These are phyloP conservation scores for Penicillium argentinense DNA, from an alignment of 495 filamentous ascomycete species.

Conservation along the genomic window DNA sequence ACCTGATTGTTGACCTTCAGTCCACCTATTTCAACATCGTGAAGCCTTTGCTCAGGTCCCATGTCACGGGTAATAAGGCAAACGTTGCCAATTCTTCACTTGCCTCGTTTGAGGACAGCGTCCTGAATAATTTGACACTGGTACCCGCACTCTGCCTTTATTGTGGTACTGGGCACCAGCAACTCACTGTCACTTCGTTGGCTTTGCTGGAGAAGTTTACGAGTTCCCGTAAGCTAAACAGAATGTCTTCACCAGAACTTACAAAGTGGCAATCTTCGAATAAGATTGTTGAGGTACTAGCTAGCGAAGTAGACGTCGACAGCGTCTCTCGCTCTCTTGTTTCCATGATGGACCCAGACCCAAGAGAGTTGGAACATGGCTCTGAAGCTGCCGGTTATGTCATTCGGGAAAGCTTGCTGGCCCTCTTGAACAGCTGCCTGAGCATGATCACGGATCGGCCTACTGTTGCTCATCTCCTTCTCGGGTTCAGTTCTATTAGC, in stretches of 20 bases:
- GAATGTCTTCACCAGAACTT: conserved; percentile 44
- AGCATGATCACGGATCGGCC: conserved; percentile 66
- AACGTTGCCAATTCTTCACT: conserved; percentile 70
- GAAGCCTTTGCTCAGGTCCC: conserved; percentile 67
- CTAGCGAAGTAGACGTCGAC: conserved; percentile 67
- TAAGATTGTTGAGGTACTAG: conserved; percentile 77
- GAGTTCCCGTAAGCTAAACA: conserved; percentile 71
- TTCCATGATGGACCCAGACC: conserved; percentile 58
- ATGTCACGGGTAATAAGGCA: conserved; percentile 40
- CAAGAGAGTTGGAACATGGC: conserved; percentile 63
- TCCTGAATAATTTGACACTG: conserved; percentile 74
- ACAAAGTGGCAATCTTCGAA: conserved; percentile 61
- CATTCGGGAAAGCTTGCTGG: conserved; percentile 75
- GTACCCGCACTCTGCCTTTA: conserved; percentile 80
- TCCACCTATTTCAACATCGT: conserved; percentile 88
- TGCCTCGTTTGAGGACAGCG: conserved; percentile 85
- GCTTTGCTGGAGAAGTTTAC: conserved; percentile 81
- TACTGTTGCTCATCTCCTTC: conserved; percentile 83
- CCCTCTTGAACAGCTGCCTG: conserved; percentile 78
- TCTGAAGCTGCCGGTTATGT: conserved; percentile 63
- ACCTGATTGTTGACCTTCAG: conserved; percentile 78
- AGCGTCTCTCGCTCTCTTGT: conserved; percentile 66
- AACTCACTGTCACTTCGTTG: conserved; percentile 74
- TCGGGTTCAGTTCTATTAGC: conserved; percentile 78
- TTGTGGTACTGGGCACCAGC: conserved; percentile 73